These are phyloP conservation scores for Lolium perenne DNA, from an alignment of 176 grass and related monocot species.

Conservation along the genomic window DNA sequence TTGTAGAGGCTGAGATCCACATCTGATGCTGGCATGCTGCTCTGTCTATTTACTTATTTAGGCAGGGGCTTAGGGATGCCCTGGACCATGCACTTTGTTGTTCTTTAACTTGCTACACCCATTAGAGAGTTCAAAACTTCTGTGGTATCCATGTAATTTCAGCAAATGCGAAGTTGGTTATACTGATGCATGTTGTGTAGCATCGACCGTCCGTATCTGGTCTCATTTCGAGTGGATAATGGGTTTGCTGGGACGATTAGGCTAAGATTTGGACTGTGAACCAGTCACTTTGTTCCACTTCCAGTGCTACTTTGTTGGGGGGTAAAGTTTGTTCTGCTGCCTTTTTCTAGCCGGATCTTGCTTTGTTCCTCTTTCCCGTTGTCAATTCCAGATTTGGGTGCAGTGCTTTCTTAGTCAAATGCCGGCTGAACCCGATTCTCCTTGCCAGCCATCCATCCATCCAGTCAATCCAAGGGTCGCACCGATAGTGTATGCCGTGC, in stretches of 20 bases:
- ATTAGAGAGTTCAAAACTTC: background rate
- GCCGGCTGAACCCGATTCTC: constrained; percentile 36
- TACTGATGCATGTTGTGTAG: background rate
- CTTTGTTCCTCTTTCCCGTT: constrained; percentile 53
- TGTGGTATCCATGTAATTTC: background rate
- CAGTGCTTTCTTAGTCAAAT: constrained; percentile 48
- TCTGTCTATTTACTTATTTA: background rate
- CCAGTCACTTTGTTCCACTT: constrained; percentile 40
- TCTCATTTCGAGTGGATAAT: background rate
- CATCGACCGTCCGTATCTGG: background rate
- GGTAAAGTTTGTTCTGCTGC: constrained; percentile 29
- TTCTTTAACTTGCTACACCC: background rate
- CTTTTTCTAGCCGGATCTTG: constrained; percentile 34
- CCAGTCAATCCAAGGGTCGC: constrained; percentile 23
- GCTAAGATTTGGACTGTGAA: constrained; percentile 49
- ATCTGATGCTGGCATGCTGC: background rate
- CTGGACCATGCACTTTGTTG: background rate
- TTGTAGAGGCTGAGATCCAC: background rate
- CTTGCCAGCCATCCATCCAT: background rate
- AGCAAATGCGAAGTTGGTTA: background rate
- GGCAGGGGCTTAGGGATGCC: background rate
- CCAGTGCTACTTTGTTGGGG: constrained; percentile 24
- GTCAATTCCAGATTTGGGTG: constrained; percentile 35
- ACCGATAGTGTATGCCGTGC: background rate
- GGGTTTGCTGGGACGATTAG: constrained; percentile 39